Evolutionary conservation across 495 filamentous ascomycete species (phyloP), one percentile per base, ranked within the genome.

Genomic region (Penicillium odoratum): DNA sequence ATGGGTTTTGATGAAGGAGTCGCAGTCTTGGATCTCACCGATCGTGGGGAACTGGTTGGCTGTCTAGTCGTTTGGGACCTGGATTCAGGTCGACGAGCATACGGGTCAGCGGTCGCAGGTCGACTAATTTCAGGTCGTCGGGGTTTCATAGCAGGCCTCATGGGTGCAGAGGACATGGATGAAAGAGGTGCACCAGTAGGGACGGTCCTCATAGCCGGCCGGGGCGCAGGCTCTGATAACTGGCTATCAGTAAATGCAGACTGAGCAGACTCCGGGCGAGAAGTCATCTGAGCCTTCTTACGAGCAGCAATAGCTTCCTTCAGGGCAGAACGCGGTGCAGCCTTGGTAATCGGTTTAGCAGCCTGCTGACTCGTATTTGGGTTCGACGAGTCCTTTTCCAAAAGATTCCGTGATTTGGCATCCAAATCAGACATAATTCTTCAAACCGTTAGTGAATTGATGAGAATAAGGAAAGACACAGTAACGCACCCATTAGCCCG

Each of bases 231-330:
- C 42, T 75, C 64, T 44, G 81, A 75, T 15, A 74, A 59, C 46
- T 74, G 77, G 64, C 55, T 59, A 11, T 73, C 71, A 26, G 81
- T 78, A 13, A 76, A 80, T 4, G 74, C 78, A 51, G 81, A 74
- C 51, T 88, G 89, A 49, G 89, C 89, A 30, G 91, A 93, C 53
- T 82, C 88, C 5, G 91, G 88, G 15, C 90, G 83, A 42, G 86
- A 76, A 18, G 85, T 86, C 16, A 88, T 64, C 42, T 62, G 61
- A 29, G 83, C 83, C 66, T 84, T 90, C 74, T 92, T 93, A 58
- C 92, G 87, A 5, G 90, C 91, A 53, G 92, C 78, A 74, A 97
- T 93, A 7, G 89, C 83, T 57, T 96, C 92, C 56, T 77, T 91
- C 71, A 86, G 82, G 71, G 75, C 83, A 58, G 75, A 79, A 51